Percentiles rank a stretch among this genome's conserved stretches.
Evolutionary conservation across 1,139 yeast genomes (phyloP).

Genomic region (Arxiozyma slooffiae): DNA sequence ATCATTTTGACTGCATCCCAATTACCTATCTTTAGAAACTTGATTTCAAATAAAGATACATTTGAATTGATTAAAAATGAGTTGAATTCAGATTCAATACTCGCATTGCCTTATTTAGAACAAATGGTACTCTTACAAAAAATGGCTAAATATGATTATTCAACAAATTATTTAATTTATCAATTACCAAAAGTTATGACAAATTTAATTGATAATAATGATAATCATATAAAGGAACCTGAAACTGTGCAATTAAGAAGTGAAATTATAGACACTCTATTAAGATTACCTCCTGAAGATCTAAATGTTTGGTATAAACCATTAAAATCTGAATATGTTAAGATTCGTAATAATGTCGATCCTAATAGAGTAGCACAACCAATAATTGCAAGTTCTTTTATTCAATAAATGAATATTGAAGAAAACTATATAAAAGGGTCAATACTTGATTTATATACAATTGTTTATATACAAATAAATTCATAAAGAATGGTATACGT

Average conservation of each 20-base stretch:
- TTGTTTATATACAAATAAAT: too few species aligned
- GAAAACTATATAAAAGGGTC: too few species aligned
- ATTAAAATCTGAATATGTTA: slow-evolving; percentile 17
- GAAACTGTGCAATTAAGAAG: slow-evolving; percentile 28
- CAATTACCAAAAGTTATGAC: slow-evolving; percentile 31
- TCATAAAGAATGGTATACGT: not conserved
- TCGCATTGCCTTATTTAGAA: slow-evolving; percentile 30
- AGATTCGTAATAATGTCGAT: slow-evolving; percentile 8
- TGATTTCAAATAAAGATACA: slow-evolving; percentile 16
- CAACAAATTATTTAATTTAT: slow-evolving; percentile 20
- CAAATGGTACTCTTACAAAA: slow-evolving; percentile 29
- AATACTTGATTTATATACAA: not conserved
- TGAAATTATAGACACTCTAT: slow-evolving; percentile 25
- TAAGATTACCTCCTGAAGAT: slow-evolving; percentile 14
- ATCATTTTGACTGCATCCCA: slow-evolving; percentile 20
- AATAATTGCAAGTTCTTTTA: slow-evolving; percentile 12
- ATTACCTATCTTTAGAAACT: slow-evolving; percentile 25
- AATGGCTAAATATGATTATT: slow-evolving; percentile 23
- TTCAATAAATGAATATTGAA: slow-evolving; percentile 1
- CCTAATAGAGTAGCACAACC: slow-evolving; percentile 8
- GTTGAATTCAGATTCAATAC: slow-evolving; percentile 19
- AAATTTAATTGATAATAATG: slow-evolving; percentile 23
- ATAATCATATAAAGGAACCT: slow-evolving; percentile 25
- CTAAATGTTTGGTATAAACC: slow-evolving; percentile 30
- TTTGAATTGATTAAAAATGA: slow-evolving; percentile 21